Percentiles rank a stretch among this genome's conserved stretches.
Evolutionary conservation across 139 green algal species (phyloP).

Genomic region (Chlamydomonas eustigma): DNA sequence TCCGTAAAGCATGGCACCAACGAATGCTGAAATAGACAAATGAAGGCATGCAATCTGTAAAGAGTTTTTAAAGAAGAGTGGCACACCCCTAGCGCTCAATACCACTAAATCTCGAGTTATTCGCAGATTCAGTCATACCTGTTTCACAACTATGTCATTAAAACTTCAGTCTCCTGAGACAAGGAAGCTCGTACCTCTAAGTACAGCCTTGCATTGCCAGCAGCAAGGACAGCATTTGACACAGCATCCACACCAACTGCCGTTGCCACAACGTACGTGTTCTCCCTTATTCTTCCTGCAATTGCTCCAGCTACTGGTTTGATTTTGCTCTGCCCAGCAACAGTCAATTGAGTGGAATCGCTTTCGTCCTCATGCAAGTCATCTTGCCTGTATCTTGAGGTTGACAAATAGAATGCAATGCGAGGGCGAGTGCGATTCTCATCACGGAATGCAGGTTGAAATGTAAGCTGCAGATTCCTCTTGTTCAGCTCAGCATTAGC

Average conservation of each 20-base stretch:
- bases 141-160: too few species aligned
- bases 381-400: background rate
- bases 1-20: background rate
- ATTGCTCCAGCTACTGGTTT: constrained; percentile 28
- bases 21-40: background rate
- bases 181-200: too few species aligned
- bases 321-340: constrained; percentile 11
- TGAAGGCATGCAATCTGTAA: background rate
- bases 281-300: constrained; percentile 27
- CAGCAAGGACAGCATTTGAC: constrained; percentile 49
- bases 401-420: constrained; percentile 54
- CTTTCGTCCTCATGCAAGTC: background rate
- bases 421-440: constrained; percentile 43
- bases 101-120: background rate
- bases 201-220: constrained; percentile 54
- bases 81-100: background rate
- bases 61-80: background rate
- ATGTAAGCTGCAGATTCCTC: constrained; percentile 42
- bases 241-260: constrained; percentile 54
- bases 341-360: background rate
- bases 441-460: constrained; percentile 64
- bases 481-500: constrained; percentile 28
- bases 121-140: too few species aligned
- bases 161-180: too few species aligned
- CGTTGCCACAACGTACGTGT: background rate